A percentile compares a stretch with the other conserved stretches of the same genome.
Conservation (phyloP, 148 eudicot species). For the Arctostaphylos glauca region DNA sequence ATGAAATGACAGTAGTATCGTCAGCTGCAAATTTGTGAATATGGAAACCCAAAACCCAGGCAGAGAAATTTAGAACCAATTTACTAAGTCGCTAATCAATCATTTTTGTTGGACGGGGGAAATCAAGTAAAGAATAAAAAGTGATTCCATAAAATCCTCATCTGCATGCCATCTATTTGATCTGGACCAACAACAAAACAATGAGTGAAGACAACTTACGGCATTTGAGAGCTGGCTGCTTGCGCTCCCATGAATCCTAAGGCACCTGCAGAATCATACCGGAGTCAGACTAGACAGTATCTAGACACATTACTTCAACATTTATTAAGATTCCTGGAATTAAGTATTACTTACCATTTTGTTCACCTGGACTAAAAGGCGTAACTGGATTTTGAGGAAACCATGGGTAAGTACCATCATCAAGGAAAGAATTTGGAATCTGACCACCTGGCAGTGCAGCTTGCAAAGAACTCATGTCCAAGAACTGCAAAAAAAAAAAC, state of each 20-base stretch:
- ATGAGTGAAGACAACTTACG: constrained; percentile 43
- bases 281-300: constrained; percentile 8
- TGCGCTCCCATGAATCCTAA: constrained; percentile 55
- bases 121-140: background rate
- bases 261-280: constrained; percentile 44
- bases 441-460: constrained; percentile 57
- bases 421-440: constrained; percentile 39
- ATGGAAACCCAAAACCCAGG: background rate
- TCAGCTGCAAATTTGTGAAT: background rate
- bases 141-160: background rate
- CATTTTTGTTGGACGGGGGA: background rate
- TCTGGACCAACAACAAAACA: constrained; percentile 3
- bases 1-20: background rate
- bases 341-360: constrained; percentile 41
- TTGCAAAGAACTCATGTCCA: constrained; percentile 76
- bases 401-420: constrained; percentile 60
- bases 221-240: constrained; percentile 48
- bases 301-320: constrained; percentile 2
- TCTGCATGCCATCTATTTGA: background rate
- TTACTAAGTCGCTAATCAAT: background rate
- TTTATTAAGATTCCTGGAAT: background rate
- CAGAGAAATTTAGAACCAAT: background rate
- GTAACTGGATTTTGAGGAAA: constrained; percentile 47
- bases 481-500: constrained; percentile 42
- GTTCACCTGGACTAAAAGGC: constrained; percentile 34